A percentile compares a stretch with the other conserved stretches of the same genome.
Evolutionary conservation across 441 rosid species (phyloP).

Genomic region (Hura crepitans): DNA sequence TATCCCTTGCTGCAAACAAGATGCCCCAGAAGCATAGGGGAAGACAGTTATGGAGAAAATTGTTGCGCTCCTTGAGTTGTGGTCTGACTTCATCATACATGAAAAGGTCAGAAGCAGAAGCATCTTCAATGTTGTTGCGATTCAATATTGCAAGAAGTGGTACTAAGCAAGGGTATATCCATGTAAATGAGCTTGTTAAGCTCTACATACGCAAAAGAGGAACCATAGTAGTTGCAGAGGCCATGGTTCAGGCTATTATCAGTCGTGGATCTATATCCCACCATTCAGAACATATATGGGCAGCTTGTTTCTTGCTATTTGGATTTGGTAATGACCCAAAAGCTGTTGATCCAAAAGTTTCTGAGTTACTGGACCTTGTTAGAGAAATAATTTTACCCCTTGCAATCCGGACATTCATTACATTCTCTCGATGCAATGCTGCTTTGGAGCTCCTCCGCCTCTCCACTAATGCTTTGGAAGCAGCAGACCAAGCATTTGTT

Average conservation of each 20-base stretch:
- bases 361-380: conserved; percentile 53
- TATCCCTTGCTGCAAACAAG: conserved; percentile 70
- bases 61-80: conserved; percentile 55
- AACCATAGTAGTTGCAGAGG: conserved; percentile 43
- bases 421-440: conserved; percentile 73
- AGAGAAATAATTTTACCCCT: conserved; percentile 69
- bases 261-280: conserved; percentile 49
- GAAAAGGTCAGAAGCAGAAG: conserved; percentile 71
- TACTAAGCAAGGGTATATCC: conserved; percentile 51
- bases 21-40: conserved; percentile 65
- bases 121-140: conserved; percentile 70
- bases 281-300: conserved; percentile 78
- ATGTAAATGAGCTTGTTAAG: conserved; percentile 61
- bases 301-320: conserved; percentile 64
- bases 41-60: conserved; percentile 48
- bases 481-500: conserved; percentile 77
- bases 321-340: conserved; percentile 68
- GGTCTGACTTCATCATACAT: conserved; percentile 58
- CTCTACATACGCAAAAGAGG: conserved; percentile 60
- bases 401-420: conserved; percentile 61
- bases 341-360: conserved; percentile 55
- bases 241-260: conserved; percentile 68
- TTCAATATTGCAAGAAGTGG: conserved; percentile 75
- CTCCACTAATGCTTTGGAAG: conserved; percentile 83
- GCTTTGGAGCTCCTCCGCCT: conserved; percentile 77